Conservation (phyloP, 1,284 basidiomycete species). For the Leccinum variabile region DNA sequence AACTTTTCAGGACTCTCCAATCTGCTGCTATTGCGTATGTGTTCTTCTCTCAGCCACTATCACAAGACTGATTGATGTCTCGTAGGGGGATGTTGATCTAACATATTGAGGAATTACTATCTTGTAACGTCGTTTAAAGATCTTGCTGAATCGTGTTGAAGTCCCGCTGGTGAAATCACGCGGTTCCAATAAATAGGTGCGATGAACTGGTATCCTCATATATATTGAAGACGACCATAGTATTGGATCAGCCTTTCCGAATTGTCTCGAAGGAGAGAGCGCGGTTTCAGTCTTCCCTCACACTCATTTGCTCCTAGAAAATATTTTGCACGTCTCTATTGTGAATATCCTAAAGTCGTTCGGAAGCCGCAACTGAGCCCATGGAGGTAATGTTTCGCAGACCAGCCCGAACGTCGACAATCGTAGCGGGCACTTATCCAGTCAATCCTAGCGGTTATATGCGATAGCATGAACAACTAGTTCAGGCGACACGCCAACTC, state of each 20-base stretch:
- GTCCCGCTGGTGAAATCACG: neutral
- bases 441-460: neutral
- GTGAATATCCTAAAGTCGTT: neutral
- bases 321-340: neutral
- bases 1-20: conserved; percentile 51
- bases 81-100: conserved; percentile 53
- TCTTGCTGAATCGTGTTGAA: neutral
- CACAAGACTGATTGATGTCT: conserved; percentile 11
- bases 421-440: neutral
- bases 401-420: neutral
- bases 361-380: neutral
- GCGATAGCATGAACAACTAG: neutral
- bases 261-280: neutral
- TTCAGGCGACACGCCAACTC: neutral
- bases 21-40: conserved; percentile 71
- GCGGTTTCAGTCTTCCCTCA: neutral
- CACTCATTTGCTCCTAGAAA: neutral
- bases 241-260: neutral
- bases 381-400: neutral
- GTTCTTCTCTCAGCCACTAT: conserved; percentile 5
- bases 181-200: conserved; percentile 1
- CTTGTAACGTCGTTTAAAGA: neutral
- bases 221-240: neutral
- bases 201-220: neutral
- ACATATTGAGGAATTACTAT: conserved; percentile 8